Percentiles rank a stretch among this genome's conserved stretches.
phyloP scores from a whole-genome alignment of 805 yeast genomes.

The Pichia manshurica region DNA sequence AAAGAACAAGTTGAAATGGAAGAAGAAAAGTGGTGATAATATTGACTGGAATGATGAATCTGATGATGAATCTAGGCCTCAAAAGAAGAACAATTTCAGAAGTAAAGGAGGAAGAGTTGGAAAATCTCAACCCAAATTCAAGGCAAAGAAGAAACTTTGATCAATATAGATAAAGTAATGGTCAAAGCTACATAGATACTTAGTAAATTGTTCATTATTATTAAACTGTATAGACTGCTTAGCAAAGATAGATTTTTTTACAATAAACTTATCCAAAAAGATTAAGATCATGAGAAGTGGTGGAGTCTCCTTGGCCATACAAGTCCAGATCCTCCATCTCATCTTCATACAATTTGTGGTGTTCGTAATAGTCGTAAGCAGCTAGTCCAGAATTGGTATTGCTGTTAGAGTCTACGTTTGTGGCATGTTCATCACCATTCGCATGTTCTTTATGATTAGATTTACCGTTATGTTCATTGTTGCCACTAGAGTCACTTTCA shows the following conservation, averaged over 20 bases:
- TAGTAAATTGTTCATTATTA: neutral
- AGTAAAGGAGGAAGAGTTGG: conserved; percentile 20
- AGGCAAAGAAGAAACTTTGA: conserved; percentile 55
- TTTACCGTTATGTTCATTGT: neutral
- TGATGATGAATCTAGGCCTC: conserved; percentile 20
- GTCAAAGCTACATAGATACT: too few relatives aligned
- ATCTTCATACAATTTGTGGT: conserved; percentile 14
- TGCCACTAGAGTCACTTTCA: conserved; percentile 15
- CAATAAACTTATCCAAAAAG: conserved; percentile 16
- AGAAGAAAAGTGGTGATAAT: conserved; percentile 43
- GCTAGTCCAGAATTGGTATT: conserved; percentile 4
- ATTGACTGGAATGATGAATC: conserved; percentile 44
- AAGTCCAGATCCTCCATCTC: conserved; percentile 15
- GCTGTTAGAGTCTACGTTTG: conserved; percentile 3
- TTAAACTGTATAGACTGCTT: neutral
- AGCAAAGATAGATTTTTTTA: conserved; percentile 2
- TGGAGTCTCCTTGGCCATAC: conserved; percentile 14
- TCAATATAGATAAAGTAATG: too few relatives aligned
- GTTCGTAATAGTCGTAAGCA: conserved; percentile 24
- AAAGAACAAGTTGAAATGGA: conserved; percentile 83
- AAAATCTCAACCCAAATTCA: conserved; percentile 42
- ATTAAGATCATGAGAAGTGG: conserved; percentile 13
- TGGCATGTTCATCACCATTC: neutral
- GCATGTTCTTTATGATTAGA: neutral
- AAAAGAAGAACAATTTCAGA: conserved; percentile 10